Conservation (phyloP, 106 monocot species). For the Dendrobium catenatum region DNA sequence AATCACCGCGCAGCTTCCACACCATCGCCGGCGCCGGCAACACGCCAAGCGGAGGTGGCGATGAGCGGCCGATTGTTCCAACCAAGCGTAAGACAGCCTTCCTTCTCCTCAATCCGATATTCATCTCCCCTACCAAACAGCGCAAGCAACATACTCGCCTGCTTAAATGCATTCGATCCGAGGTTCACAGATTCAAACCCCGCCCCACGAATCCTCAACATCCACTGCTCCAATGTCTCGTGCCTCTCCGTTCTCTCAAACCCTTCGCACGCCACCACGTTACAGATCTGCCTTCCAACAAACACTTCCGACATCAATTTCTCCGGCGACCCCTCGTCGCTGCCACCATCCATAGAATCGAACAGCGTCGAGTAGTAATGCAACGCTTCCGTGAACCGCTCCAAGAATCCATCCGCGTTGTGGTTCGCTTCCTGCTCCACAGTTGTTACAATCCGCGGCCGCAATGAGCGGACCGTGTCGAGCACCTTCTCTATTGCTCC, state of each 20-base stretch:
- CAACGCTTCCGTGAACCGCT: constrained; percentile 58
- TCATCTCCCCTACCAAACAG: constrained; percentile 51
- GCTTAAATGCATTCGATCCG: constrained; percentile 67
- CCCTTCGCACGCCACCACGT: constrained; percentile 70
- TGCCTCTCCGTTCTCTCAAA: constrained; percentile 50
- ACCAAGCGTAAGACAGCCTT: constrained; percentile 54
- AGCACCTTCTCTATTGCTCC: constrained; percentile 42
- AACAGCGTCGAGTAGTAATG: constrained; percentile 78
- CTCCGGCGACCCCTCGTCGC: constrained; percentile 7
- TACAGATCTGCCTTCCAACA: constrained; percentile 56
- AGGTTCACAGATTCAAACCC: constrained; percentile 49
- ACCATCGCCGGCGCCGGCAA: not conserved
- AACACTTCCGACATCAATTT: constrained; percentile 57
- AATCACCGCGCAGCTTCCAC: not conserved
- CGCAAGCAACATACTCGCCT: constrained; percentile 57
- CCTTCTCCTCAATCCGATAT: constrained; percentile 51
- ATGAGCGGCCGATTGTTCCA: constrained; percentile 65
- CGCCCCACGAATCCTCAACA: constrained; percentile 21
- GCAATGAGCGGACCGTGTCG: constrained; percentile 18
- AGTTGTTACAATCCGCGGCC: constrained; percentile 42
- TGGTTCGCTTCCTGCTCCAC: constrained; percentile 66
- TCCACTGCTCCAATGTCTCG: constrained; percentile 51
- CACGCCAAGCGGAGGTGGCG: constrained; percentile 58
- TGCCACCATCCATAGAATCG: constrained; percentile 47
- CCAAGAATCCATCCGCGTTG: constrained; percentile 39